Evolutionary conservation across 1,284 basidiomycete genomes (phyloP).

Genomic region (Chondrostereum purpureum): DNA sequence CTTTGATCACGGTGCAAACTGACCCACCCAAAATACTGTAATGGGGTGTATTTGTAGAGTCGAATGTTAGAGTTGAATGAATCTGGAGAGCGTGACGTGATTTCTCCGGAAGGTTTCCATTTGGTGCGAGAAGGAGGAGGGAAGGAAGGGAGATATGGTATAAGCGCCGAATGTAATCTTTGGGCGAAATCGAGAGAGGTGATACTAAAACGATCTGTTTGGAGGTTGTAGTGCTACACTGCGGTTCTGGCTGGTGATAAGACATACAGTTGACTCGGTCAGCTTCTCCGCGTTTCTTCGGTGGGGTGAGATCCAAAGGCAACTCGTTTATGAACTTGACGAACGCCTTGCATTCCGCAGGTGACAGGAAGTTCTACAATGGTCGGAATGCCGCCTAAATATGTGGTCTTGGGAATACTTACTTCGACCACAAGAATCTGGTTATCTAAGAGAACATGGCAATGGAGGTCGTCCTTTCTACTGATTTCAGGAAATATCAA

Average conservation of each 20-base stretch:
- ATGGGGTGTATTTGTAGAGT: conserved; percentile 60
- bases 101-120: too few relatives aligned
- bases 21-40: conserved; percentile 61
- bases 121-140: conserved; percentile 36
- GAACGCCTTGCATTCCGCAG: conserved; percentile 57
- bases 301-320: conserved; percentile 62
- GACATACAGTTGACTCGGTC: conserved; percentile 62
- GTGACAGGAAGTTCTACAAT: conserved; percentile 46
- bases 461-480: not conserved
- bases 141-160: conserved; percentile 56
- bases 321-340: conserved; percentile 60
- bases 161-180: conserved; percentile 42
- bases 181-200: conserved; percentile 57
- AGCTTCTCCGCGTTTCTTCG: conserved; percentile 72
- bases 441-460: not conserved
- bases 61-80: conserved; percentile 66
- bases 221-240: not conserved
- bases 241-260: too few relatives aligned
- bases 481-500: not conserved
- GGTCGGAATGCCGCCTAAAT: not conserved
- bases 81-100: conserved; percentile 39
- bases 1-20: not conserved
- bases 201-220: conserved; percentile 56
- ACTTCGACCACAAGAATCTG: conserved; percentile 1
- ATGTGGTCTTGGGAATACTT: not conserved